A percentile compares a stretch with the other conserved stretches of the same genome.
Conservation (phyloP, 1,284 basidiomycete species). For the Amylostereum areolatum region DNA sequence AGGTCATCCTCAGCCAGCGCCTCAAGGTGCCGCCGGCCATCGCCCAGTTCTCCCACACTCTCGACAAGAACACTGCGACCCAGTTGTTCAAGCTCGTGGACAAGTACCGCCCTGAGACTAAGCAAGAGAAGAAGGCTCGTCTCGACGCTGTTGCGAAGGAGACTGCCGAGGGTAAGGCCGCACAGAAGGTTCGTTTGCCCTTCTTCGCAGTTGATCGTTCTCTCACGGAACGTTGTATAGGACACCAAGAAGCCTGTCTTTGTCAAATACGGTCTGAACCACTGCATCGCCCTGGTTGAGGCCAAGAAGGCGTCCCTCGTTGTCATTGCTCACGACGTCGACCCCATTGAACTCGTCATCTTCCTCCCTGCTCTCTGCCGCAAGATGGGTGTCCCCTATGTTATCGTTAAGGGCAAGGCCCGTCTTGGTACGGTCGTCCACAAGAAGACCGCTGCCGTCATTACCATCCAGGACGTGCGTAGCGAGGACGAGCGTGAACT, state of each 20-base stretch:
- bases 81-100: slow-evolving; percentile 97
- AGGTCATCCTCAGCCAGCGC: slow-evolving; percentile 97
- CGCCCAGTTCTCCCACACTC: slow-evolving; percentile 95
- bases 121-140: slow-evolving; percentile 97
- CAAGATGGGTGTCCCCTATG: slow-evolving; percentile 99
- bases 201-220: not conserved
- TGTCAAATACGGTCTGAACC: slow-evolving; percentile 97
- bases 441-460: slow-evolving; percentile 96
- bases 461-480: slow-evolving; percentile 90
- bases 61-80: slow-evolving; percentile 99
- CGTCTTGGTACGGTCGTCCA: slow-evolving; percentile 95
- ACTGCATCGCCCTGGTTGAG: slow-evolving; percentile 91
- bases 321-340: slow-evolving; percentile 96
- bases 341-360: slow-evolving; percentile 97
- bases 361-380: slow-evolving; percentile 98
- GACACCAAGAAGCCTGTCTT: slow-evolving; percentile 91
- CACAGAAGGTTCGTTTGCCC: slow-evolving; percentile 48
- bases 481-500: slow-evolving; percentile 94
- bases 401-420: slow-evolving; percentile 97
- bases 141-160: slow-evolving; percentile 73
- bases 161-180: slow-evolving; percentile 74
- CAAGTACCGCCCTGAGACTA: slow-evolving; percentile 93
- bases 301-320: slow-evolving; percentile 98
- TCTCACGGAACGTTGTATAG: slow-evolving; percentile 24
- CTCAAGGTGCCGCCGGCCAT: slow-evolving; percentile 98